Percentiles rank a stretch among this genome's conserved stretches.
These are phyloP conservation scores for Thuja plicata DNA, from an alignment of 83 land plant species.

Conservation along the genomic window DNA sequence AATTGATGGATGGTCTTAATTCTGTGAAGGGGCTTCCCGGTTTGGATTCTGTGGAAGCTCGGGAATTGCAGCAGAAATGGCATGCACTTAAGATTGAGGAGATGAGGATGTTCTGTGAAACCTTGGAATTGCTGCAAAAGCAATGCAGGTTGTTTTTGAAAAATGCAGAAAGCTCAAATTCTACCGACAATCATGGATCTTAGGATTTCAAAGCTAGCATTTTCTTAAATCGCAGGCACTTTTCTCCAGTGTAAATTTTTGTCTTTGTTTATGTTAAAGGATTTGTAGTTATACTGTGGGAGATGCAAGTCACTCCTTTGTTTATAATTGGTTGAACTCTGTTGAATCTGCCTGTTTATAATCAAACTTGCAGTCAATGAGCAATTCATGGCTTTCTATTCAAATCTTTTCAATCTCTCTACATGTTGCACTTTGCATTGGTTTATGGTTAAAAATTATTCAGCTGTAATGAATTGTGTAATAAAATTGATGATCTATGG, in stretches of 20 bases:
- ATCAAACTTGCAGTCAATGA: neutral
- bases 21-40: neutral
- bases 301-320: neutral
- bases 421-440: neutral
- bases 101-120: neutral
- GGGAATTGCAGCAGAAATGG: conserved; percentile 12
- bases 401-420: neutral
- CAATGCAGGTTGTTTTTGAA: neutral
- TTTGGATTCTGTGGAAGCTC: neutral
- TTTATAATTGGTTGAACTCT: neutral
- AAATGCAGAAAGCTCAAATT: neutral
- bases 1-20: neutral
- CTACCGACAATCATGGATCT: neutral
- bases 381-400: neutral
- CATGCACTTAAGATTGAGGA: neutral
- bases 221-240: neutral
- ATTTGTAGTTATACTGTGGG: neutral
- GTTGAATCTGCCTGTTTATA: neutral
- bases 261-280: neutral
- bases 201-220: neutral
- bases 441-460: neutral
- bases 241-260: neutral
- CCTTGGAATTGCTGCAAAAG: conserved; percentile 1
- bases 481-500: neutral
- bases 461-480: neutral